Percentiles rank a stretch among this genome's conserved stretches.
phyloP scores from a whole-genome alignment of 345 rosid species.

The Firmiana major region DNA sequence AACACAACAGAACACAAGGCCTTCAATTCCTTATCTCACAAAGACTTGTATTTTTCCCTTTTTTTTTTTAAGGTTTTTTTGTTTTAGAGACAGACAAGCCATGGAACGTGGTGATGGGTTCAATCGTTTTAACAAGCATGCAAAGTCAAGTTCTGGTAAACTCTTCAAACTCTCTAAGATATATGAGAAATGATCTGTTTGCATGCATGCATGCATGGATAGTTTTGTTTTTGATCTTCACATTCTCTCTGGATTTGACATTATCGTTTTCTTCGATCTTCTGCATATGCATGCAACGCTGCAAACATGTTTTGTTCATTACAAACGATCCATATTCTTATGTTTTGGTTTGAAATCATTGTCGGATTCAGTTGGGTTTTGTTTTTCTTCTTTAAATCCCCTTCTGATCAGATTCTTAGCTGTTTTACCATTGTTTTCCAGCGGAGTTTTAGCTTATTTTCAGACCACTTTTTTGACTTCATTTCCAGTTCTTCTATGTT shows the following conservation, averaged over 20 bases:
- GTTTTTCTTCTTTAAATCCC: too few relatives aligned
- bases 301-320: background rate
- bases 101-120: constrained; percentile 18
- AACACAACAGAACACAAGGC: too few relatives aligned
- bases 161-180: background rate
- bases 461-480: background rate
- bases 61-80: background rate
- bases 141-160: constrained; percentile 18
- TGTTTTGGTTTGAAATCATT: too few relatives aligned
- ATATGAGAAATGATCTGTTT: background rate
- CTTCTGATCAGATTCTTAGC: too few relatives aligned
- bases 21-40: background rate
- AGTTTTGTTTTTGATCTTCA: background rate
- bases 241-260: background rate
- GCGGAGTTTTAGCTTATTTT: background rate
- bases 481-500: background rate
- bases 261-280: background rate
- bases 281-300: background rate
- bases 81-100: background rate
- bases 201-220: constrained; percentile 4
- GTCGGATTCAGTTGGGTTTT: too few relatives aligned
- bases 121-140: constrained; percentile 9
- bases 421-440: background rate
- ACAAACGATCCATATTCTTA: too few relatives aligned
- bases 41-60: background rate